Evolutionary conservation across 805 yeast species (phyloP).

Genomic region (Ogataea paraovalis): DNA sequence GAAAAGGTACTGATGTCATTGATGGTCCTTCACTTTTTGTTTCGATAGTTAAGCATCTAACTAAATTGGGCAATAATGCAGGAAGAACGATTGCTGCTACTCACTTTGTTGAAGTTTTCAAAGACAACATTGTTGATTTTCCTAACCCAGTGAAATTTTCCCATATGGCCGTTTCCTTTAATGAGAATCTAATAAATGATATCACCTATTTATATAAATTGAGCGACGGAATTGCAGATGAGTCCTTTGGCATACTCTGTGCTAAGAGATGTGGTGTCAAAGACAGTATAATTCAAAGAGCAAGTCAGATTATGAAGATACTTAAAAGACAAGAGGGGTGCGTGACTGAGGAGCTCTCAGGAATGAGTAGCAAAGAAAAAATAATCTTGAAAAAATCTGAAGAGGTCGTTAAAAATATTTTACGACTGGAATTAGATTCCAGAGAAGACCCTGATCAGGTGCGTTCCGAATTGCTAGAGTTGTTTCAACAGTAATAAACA

Average conservation of each 20-base stretch:
- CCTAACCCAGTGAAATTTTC: constrained; percentile 15
- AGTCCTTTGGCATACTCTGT: constrained; percentile 39
- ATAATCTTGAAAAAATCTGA: constrained; percentile 8
- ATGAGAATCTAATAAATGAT: constrained; percentile 8
- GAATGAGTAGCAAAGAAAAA: not conserved
- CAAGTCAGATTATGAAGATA: constrained; percentile 23
- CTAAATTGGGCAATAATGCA: constrained; percentile 19
- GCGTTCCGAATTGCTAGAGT: constrained; percentile 13
- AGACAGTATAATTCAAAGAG: constrained; percentile 28
- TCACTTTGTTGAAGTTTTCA: constrained; percentile 41
- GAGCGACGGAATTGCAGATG: constrained; percentile 28
- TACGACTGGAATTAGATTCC: constrained; percentile 25
- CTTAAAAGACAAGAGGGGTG: constrained; percentile 17
- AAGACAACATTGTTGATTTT: constrained; percentile 17
- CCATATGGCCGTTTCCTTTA: constrained; percentile 25
- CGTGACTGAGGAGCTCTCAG: constrained; percentile 11
- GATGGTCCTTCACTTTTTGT: constrained; percentile 46
- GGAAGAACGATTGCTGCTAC: constrained; percentile 34
- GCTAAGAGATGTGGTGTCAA: constrained; percentile 30
- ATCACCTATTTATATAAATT: constrained; percentile 34
- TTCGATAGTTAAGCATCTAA: constrained; percentile 30
- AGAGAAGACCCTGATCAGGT: not conserved
- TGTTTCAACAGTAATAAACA: not conserved
- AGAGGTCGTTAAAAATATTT: constrained; percentile 18
- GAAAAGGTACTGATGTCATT: constrained; percentile 46